Percentiles rank a stretch among this genome's conserved stretches.
phyloP scores from a whole-genome alignment of 441 rosid species.

The Breynia disticha region DNA sequence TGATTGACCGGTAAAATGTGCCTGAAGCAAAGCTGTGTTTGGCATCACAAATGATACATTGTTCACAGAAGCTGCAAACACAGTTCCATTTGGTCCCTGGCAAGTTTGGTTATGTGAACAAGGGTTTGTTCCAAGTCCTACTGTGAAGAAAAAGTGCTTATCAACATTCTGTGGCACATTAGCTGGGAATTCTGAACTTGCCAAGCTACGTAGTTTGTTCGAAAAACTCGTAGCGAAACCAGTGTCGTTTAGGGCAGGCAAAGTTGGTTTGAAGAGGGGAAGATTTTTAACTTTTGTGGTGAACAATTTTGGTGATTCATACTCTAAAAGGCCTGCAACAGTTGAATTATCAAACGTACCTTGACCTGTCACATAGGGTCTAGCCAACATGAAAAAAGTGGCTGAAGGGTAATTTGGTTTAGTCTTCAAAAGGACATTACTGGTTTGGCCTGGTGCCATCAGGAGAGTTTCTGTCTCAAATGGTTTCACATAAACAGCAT shows the following conservation, averaged over 20 bases:
- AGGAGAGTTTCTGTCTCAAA: slow-evolving; percentile 42
- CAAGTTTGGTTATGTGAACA: slow-evolving; percentile 67
- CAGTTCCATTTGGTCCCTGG: slow-evolving; percentile 47
- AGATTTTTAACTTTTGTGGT: slow-evolving; percentile 25
- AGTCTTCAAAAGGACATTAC: slow-evolving; percentile 53
- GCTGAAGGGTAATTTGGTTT: slow-evolving; percentile 49
- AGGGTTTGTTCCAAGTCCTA: slow-evolving; percentile 58
- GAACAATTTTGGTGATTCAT: slow-evolving; percentile 22
- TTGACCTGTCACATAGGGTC: slow-evolving; percentile 59
- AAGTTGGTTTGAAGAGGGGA: slow-evolving; percentile 37
- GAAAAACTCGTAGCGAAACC: slow-evolving; percentile 38
- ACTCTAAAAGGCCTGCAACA: slow-evolving; percentile 57
- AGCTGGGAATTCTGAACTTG: slow-evolving; percentile 44
- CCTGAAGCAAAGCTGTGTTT: slow-evolving; percentile 52
- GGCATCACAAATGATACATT: slow-evolving; percentile 58
- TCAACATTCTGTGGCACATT: slow-evolving; percentile 55
- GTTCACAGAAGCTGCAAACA: slow-evolving; percentile 27
- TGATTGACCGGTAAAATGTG: slow-evolving; percentile 36
- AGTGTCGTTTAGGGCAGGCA: slow-evolving; percentile 60
- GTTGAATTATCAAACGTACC: slow-evolving; percentile 75
- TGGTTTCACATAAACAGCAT: slow-evolving; percentile 63
- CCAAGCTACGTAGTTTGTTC: slow-evolving; percentile 44
- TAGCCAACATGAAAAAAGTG: slow-evolving; percentile 52
- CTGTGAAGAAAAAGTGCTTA: slow-evolving; percentile 47
- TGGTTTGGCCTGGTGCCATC: slow-evolving; percentile 70